These are phyloP conservation scores for Pseudozyma pruni DNA, from an alignment of 1,284 basidiomycete species.

Conservation along the genomic window DNA sequence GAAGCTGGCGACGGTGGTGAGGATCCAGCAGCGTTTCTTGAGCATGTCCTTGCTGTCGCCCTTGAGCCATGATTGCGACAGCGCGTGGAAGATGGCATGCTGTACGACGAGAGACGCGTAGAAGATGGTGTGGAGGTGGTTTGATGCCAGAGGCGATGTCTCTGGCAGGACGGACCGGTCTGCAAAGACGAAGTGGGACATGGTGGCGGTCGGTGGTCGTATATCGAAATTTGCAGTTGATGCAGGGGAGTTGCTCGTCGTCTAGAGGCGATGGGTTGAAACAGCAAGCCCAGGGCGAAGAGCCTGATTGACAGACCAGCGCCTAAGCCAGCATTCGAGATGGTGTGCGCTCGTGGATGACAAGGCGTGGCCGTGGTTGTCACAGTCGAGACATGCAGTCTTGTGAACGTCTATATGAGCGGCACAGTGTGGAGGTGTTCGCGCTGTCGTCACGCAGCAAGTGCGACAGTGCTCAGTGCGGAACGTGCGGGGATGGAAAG, in stretches of 20 bases:
- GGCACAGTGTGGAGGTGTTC: too few species aligned
- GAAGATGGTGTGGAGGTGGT: conserved; percentile 42
- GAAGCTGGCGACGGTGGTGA: conserved; percentile 62
- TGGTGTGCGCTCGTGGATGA: too few species aligned
- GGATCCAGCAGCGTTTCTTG: conserved; percentile 66
- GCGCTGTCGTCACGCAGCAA: too few species aligned
- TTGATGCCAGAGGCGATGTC: conserved; percentile 25
- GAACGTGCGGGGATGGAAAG: too few species aligned
- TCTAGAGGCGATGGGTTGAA: background rate
- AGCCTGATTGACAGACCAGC: background rate
- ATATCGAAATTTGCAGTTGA: background rate
- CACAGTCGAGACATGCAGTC: too few species aligned
- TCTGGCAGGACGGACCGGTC: conserved; percentile 41
- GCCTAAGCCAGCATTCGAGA: conserved; percentile 1
- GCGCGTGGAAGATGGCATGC: conserved; percentile 56
- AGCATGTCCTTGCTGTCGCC: conserved; percentile 53
- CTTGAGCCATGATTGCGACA: conserved; percentile 49
- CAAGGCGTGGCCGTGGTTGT: too few species aligned
- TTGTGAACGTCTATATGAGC: too few species aligned
- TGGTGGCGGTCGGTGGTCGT: conserved; percentile 1
- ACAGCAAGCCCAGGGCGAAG: background rate
- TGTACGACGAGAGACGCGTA: conserved; percentile 54
- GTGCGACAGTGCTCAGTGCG: too few species aligned
- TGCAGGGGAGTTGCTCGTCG: background rate
- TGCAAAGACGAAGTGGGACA: conserved; percentile 43